Conservation (phyloP, 306 rosid species). For the Fragaria iinumae region DNA sequence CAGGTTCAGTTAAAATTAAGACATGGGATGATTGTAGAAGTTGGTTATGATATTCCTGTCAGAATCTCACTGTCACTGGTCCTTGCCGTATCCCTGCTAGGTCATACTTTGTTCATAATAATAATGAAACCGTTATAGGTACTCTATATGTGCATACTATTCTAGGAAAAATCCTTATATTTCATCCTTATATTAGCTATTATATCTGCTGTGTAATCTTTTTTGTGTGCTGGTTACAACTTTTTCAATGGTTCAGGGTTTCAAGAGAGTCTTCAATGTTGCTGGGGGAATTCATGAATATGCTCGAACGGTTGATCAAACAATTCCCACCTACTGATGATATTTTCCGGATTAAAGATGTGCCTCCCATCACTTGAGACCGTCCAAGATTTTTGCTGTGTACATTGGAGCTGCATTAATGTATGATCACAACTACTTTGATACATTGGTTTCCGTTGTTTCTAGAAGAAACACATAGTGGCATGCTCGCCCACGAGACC, state of each 20-base stretch:
- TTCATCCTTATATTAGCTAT: neutral
- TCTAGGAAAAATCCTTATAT: neutral
- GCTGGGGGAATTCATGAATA: slow-evolving; percentile 91
- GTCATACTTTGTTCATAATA: neutral
- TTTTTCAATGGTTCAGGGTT: slow-evolving; percentile 58
- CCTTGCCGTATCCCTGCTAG: neutral
- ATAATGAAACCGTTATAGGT: neutral
- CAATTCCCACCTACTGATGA: slow-evolving; percentile 85
- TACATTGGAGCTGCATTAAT: neutral
- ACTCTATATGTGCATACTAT: neutral
- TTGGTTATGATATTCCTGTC: neutral
- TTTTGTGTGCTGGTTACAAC: slow-evolving; percentile 8
- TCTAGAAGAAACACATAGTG: too few species aligned
- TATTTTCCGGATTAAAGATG: neutral
- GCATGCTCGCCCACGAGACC: too few species aligned
- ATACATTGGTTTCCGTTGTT: too few species aligned
- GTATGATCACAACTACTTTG: neutral
- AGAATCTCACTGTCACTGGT: neutral
- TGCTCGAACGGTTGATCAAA: slow-evolving; percentile 68
- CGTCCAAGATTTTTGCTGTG: neutral
- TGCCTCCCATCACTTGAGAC: neutral
- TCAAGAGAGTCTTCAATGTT: slow-evolving; percentile 69
- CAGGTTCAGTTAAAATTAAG: neutral
- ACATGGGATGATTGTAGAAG: neutral
- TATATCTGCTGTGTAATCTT: neutral